Base-by-base conservation (phyloP, 495 filamentous ascomycete genomes). In the Penicillium cataractarum region DNA sequence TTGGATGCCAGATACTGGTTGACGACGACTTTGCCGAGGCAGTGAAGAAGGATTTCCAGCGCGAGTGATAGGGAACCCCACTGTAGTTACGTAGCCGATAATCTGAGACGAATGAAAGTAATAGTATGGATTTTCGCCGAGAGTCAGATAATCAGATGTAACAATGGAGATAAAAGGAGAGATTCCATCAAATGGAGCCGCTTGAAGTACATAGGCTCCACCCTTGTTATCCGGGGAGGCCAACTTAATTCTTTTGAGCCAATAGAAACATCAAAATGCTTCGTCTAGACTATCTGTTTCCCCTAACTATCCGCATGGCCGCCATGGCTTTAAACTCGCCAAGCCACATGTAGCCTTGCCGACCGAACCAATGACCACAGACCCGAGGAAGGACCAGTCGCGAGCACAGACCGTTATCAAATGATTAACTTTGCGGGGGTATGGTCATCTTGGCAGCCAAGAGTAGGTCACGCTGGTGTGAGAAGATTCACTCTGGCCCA, bases 1-100 rank as follows among this genome's bases (percentile, higher is more conserved):
- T 86, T 0, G 85, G 76, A 0, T 82, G 81, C 67, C 80, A 73
- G 54, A 69, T 86, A 0, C 52, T 87, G 56, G 68, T 71, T 0
- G 83, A 88, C 50, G 72, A 73, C 62, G 53, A 72, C 21, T 73
- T 77, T 61, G 75, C 75, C 42, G 63, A 66, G 52, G 51, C 56
- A 26, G 71, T 78, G 17, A 72, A 71, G 53, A 63, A 58, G 27
- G 62, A 78, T 48, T 78, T 76, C 29, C 48, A 68, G 26, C 52
- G 33, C 2, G 49, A 67, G 31, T 54, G 31, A 69, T 60, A 57
- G 13, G n/a, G 22, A 22, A 46, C 54, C 19, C 3, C 17, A 58
- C 13, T 33, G 26, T 49, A 49, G 10, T 24, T 26, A 24, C n/a
- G 5, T 12, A 39, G 26, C 37, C 58, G 40, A 55, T 55, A 6